These are phyloP conservation scores for Pyrenochaeta sp. DNA, from an alignment of 2,329 filamentous ascomycete genomes.

Conservation along the genomic window DNA sequence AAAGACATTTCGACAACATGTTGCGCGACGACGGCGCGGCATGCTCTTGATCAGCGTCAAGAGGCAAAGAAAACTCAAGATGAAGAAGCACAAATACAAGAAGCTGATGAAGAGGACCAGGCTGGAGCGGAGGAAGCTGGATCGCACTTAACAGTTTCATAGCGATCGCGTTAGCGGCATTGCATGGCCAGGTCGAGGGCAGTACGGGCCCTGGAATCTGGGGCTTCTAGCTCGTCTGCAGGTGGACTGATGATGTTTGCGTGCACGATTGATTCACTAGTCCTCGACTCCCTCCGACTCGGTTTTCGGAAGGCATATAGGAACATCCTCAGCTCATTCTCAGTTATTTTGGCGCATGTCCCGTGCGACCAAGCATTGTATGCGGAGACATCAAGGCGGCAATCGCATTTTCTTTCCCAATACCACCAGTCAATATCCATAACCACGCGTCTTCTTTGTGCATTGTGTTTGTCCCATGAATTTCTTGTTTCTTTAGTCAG, in stretches of 20 bases:
- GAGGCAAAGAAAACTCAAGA: slow-evolving; percentile 92
- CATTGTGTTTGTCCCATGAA: slow-evolving; percentile 38
- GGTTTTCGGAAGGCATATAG: slow-evolving; percentile 33
- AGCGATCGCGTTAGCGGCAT: slow-evolving; percentile 17
- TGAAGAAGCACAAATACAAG: slow-evolving; percentile 99
- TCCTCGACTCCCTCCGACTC: not conserved
- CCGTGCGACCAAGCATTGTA: slow-evolving; percentile 30
- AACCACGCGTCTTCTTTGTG: slow-evolving; percentile 19
- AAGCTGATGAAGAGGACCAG: slow-evolving; percentile 95
- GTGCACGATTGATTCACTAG: no score
- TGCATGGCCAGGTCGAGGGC: slow-evolving; percentile 17
- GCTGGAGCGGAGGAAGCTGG: slow-evolving; percentile 85
- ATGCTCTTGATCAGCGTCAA: slow-evolving; percentile 91
- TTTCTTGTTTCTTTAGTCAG: slow-evolving; percentile 22
- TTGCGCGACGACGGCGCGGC: slow-evolving; percentile 41
- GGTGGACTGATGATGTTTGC: no score
- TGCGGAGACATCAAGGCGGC: slow-evolving; percentile 29
- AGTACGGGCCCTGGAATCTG: not conserved
- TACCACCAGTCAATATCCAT: slow-evolving; percentile 28
- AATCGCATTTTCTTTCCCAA: slow-evolving; percentile 34
- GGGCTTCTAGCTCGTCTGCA: slow-evolving; percentile 1
- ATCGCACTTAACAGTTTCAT: slow-evolving; percentile 43
- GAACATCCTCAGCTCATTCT: slow-evolving; percentile 36
- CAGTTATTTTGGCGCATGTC: slow-evolving; percentile 28
- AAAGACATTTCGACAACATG: slow-evolving; percentile 37